Evolutionary conservation across 176 grass and related monocot species (phyloP), one percentile per base, ranked within the genome.

Genomic region (Musa beccarii): DNA sequence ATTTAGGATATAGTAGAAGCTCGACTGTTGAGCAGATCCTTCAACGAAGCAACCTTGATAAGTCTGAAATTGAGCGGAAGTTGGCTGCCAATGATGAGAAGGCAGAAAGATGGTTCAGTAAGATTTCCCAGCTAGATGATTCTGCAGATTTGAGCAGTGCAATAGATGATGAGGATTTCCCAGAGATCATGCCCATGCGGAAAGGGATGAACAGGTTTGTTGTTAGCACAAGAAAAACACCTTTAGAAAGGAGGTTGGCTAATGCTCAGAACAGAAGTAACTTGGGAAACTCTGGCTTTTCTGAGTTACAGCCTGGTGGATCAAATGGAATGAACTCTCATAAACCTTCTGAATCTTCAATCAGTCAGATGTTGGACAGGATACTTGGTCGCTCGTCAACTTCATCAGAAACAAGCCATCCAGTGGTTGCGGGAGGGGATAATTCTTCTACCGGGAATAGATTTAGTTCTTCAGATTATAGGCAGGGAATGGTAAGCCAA

Each of bases 361-460:
- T 98, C 59, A 91, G 88, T 80, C 75, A 98, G 83, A 93, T 79
- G 24, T 82, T 98, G 79, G 90, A 98, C 82, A 87, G 90, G 83
- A 91, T 98, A 78, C 82, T 98, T 61, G 82, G 90, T 63, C 88
- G 80, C 78, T 81, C 86, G 3, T 68, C 86, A 73, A 75, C 54
- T 72, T 56, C 69, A 68, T 63, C 80, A 65, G 49, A 52, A 21
- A 63, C 67, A 63, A 79, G 72, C 52, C 57, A 79, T 72, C 73
- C 84, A 17, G 75, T 84, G 76, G 75, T 55, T 51, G 49, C 17
- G 59, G 73, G 73, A 59, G 73, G 23, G 52, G 54, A 56, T 57
- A 71, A 85, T 84, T 23, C 75, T 67, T 65, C 68, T 26, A 29
- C 53, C 75, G 54, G 67, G 24, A 88, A 19, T 51, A 53, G 22